phyloP scores from a whole-genome alignment of 164 flowering plant species.

The Hamamelis virginiana region DNA sequence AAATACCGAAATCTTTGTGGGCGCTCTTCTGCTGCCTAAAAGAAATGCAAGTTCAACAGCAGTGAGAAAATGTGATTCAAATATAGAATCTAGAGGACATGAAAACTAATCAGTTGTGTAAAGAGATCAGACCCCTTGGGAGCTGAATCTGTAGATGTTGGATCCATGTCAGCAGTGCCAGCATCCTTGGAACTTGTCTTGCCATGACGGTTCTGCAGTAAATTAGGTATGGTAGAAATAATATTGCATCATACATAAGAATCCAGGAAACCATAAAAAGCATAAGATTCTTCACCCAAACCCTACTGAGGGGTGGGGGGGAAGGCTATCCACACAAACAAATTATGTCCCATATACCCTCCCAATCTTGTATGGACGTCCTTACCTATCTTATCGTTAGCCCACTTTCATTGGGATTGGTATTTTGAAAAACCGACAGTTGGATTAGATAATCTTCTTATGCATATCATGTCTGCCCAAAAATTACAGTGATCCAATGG shows the following conservation, averaged over 20 bases:
- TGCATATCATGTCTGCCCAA: too few relatives aligned
- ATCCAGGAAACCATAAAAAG: background rate
- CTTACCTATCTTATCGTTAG: too few relatives aligned
- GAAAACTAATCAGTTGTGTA: background rate
- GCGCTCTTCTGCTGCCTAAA: constrained; percentile 35
- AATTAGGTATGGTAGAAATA: background rate
- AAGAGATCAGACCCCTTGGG: constrained; percentile 33
- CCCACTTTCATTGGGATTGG: too few relatives aligned
- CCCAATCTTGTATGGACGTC: too few relatives aligned
- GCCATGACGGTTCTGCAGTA: constrained; percentile 66
- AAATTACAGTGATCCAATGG: too few relatives aligned
- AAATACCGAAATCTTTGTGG: constrained; percentile 18
- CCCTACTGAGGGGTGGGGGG: background rate
- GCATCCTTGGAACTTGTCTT: constrained; percentile 40
- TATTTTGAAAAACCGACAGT: too few relatives aligned
- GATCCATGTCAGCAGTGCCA: constrained; percentile 19
- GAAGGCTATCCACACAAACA: background rate
- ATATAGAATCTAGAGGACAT: background rate
- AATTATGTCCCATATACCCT: too few relatives aligned
- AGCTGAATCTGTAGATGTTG: constrained; percentile 24
- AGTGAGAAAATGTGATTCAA: constrained; percentile 5
- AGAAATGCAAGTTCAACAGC: constrained; percentile 1
- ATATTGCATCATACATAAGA: background rate
- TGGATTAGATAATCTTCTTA: too few relatives aligned
- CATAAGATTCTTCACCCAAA: background rate